Base-by-base conservation (phyloP, 2,329 filamentous ascomycete species). In the Xylariaceae sp. region DNA sequence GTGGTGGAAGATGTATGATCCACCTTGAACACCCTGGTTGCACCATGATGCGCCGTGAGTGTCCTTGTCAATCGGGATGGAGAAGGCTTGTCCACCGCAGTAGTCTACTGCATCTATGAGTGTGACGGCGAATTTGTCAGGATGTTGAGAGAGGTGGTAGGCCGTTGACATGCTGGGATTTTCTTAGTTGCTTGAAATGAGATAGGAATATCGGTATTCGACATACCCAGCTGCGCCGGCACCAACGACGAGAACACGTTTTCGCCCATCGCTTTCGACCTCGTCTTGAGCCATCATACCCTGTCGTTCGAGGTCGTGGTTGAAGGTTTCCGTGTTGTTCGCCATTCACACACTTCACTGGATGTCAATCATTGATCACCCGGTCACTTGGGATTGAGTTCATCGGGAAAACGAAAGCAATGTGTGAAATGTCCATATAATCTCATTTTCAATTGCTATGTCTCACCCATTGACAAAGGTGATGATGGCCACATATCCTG, bases 31-130 rank as follows among this genome's bases (percentile, higher is more conserved):
- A 46, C 82, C 82, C 57, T 85, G 81, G 59, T 85, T 85, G 59
- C 82, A 73, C 81, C 81, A 85, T 49, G 75, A 77, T 3, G 81
- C 80, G n/a, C 81, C 81, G 61, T 83, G 74, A 41, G 75, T 76
- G 33, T 78, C 68, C 61, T 82, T 80, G 60, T 84, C 77, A 14
- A 86, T 65, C 14, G 78, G 77, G 42, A 84, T 83, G 4, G 81
- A 83, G 65, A 83, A 84, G 1, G 82, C 82, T 62, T 86, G 82
- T 0, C 82, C 82, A 49, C 82, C 82, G 60, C 81, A 83, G 61
- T 82, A 82, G 61, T 80, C 72, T 7, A 77, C 76, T 2, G 79
- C 77, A 50, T 81, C 79, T 53, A 82, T 74, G 33, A 85, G 62
- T 2, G 80, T 84, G 17, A 84, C 75, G 42, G 82, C 75, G 66